Conservation (phyloP, 257 asterid genomes). For the Craterostigma plantagineum region DNA sequence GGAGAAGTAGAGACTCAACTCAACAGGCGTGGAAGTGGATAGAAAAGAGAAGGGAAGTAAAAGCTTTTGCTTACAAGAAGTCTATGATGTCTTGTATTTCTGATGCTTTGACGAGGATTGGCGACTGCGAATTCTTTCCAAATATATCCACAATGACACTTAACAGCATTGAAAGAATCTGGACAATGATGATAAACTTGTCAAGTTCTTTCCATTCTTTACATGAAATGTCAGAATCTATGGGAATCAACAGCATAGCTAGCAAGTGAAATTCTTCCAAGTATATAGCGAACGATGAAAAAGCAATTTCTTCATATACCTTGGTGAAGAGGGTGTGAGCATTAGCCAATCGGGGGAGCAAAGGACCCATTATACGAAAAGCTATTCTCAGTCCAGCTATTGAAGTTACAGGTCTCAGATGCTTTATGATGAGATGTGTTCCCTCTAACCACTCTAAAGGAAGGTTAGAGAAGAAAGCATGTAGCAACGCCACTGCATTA, state of each 20-base stretch:
- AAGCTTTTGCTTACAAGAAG: conserved; percentile 54
- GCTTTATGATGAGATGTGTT: conserved; percentile 68
- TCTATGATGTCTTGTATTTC: conserved; percentile 78
- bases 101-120: conserved; percentile 59
- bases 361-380: conserved; percentile 90
- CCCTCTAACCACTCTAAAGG: conserved; percentile 98
- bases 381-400: conserved; percentile 83
- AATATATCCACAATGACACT: conserved; percentile 71
- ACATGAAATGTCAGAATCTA: conserved; percentile 1
- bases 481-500: conserved; percentile 83
- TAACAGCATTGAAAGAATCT: conserved; percentile 62
- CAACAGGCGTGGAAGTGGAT: too few relatives aligned
- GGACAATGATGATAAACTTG: conserved; percentile 8
- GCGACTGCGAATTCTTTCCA: conserved; percentile 63
- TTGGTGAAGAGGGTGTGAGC: conserved; percentile 77
- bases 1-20: too few relatives aligned
- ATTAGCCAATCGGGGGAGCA: conserved; percentile 85
- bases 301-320: conserved; percentile 23
- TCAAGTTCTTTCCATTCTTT: not conserved
- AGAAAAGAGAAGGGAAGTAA: not conserved
- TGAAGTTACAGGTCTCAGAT: conserved; percentile 88
- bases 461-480: conserved; percentile 78
- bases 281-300: not conserved
- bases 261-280: too few relatives aligned
- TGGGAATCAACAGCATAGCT: too few relatives aligned